Conservation (phyloP, 305 asterid species). For the Fraxinus albicans region DNA sequence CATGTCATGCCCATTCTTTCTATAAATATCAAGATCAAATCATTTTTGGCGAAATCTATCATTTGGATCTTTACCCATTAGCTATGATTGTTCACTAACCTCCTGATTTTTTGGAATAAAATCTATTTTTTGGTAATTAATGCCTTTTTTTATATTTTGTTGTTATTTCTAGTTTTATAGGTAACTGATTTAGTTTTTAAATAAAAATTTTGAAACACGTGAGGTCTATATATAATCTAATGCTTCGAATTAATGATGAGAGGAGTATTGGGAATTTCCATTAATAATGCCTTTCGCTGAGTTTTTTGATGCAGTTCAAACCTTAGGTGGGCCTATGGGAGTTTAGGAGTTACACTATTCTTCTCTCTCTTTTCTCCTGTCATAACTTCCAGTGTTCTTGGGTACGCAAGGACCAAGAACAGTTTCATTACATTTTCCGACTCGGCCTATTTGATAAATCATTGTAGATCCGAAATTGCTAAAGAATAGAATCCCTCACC, state of each 20-base stretch:
- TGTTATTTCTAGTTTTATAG: background rate
- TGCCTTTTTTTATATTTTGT: background rate
- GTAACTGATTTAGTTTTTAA: background rate
- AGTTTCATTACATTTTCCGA: background rate
- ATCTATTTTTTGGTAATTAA: background rate
- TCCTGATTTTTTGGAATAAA: background rate
- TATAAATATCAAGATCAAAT: background rate
- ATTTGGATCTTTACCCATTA: background rate
- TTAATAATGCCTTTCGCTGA: background rate
- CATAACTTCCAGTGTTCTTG: background rate
- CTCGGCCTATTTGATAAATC: background rate
- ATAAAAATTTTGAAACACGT: background rate
- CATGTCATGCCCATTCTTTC: background rate
- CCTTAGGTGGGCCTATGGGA: background rate
- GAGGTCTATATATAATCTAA: background rate
- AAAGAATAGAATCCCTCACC: background rate
- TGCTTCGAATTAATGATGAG: background rate
- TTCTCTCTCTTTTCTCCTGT: background rate
- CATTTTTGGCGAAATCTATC: background rate
- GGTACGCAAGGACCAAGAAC: background rate
- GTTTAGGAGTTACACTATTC: background rate
- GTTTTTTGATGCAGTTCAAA: background rate
- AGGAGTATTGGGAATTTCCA: background rate
- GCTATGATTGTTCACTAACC: background rate
- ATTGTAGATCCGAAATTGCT: background rate